Base-by-base conservation (phyloP, 2,329 filamentous ascomycete genomes). In the Monilinia fructicola region DNA sequence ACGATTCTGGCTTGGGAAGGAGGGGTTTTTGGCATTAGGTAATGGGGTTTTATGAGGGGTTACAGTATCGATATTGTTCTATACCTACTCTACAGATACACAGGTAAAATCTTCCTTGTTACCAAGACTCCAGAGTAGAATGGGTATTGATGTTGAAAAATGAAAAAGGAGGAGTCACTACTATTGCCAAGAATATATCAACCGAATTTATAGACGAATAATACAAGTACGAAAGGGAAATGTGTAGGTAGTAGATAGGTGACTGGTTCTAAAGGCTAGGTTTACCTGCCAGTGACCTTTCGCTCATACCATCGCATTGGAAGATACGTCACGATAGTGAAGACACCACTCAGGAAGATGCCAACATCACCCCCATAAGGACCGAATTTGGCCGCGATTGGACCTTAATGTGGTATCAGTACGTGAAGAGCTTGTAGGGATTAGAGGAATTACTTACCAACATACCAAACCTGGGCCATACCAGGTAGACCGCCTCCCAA, bases 381-480 rank as follows among this genome's bases (percentile, higher is more conserved):
- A 5, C 74, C 73, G 48, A 76, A 75, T 54, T 73, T 73, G 4
- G 50, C 50, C 6, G 74, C 74, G 48, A 76, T 75, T 7, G 73
- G 72, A 26, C 74, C 72, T 73, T 31, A 12, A 21, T 26, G 1
- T 11, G n/a, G 26, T 64, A 21, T 63, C 55, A 54, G 50, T 18
- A 26, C 10, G 7, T 50, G 18, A 54, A 46, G 7, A 9, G 16
- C 2, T n/a, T 16, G 6, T 2, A 7, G 10, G 21, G 21, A 28
- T 28, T 26, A 31, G 42, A 50, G n/a, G 14, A 10, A 61, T 14
- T 48, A 64, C 70, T 54, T 71, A 71, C 73, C 74, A 44, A 73
- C 67, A 68, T 75, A 75, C 73, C 74, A 75, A 11, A 70, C 74
- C 59, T 76, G 74, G 1, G 67, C 40, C 74, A 76, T 76, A 6